phyloP scores from a whole-genome alignment of 768 basidiomycete species.

The Leccinum imitatum region DNA sequence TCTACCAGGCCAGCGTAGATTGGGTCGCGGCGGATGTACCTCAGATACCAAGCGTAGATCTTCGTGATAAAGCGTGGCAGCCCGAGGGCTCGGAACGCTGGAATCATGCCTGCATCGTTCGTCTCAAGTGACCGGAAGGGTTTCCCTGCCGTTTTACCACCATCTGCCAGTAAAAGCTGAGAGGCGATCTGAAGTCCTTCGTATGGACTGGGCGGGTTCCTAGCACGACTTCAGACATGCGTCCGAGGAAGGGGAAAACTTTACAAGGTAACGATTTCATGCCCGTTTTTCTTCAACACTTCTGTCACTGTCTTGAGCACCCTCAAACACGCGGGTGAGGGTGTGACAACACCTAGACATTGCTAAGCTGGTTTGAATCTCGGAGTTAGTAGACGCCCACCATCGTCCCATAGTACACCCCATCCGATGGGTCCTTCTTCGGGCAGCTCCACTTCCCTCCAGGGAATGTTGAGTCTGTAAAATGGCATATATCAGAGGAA shows the following conservation, averaged over 20 bases:
- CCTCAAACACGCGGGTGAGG: conserved; percentile 60
- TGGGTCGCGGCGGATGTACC: conserved; percentile 50
- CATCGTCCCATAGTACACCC: conserved; percentile 66
- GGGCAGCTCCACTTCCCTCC: conserved; percentile 39
- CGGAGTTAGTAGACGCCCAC: conserved; percentile 27
- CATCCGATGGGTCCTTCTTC: conserved; percentile 54
- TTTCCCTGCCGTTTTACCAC: conserved; percentile 37
- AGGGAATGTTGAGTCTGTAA: conserved; percentile 38
- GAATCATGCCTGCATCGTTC: conserved; percentile 49
- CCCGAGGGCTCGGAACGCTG: conserved; percentile 37
- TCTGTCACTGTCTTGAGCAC: conserved; percentile 50
- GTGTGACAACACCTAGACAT: conserved; percentile 50
- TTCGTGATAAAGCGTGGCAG: conserved; percentile 48
- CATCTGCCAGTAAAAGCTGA: conserved; percentile 52
- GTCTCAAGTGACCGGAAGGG: conserved; percentile 42
- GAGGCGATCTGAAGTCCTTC: conserved; percentile 53
- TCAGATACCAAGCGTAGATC: conserved; percentile 50
- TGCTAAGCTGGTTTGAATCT: neutral
- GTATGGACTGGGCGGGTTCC: conserved; percentile 44
- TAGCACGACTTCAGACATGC: conserved; percentile 15
- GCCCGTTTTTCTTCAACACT: conserved; percentile 43
- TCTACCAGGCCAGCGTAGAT: conserved; percentile 57
- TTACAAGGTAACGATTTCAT: conserved; percentile 55
- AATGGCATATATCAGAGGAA: neutral
- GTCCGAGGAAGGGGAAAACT: conserved; percentile 3